phyloP scores from a whole-genome alignment of 1,139 yeast genomes.

The Diutina mesorugosa region DNA sequence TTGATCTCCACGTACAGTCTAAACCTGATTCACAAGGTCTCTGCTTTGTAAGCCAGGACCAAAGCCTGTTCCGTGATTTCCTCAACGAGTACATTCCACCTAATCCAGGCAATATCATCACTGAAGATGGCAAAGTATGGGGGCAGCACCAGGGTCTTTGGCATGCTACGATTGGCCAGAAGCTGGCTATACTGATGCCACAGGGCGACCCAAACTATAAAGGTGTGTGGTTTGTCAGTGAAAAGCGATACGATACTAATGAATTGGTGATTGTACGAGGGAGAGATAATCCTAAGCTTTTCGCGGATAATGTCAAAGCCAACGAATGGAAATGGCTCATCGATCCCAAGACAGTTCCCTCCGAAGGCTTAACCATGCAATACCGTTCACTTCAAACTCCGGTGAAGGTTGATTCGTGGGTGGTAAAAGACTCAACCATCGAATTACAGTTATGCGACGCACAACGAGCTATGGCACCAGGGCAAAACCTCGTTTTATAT shows the following conservation, averaged over 20 bases:
- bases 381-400: slow-evolving; percentile 63
- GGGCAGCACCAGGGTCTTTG: slow-evolving; percentile 81
- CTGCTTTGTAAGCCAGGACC: slow-evolving; percentile 74
- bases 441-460: slow-evolving; percentile 24
- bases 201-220: slow-evolving; percentile 65
- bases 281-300: slow-evolving; percentile 47
- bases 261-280: slow-evolving; percentile 74
- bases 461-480: slow-evolving; percentile 77
- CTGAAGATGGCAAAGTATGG: slow-evolving; percentile 62
- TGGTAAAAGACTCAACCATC: slow-evolving; percentile 7
- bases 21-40: slow-evolving; percentile 93
- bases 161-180: slow-evolving; percentile 92
- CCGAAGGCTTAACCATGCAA: slow-evolving; percentile 23
- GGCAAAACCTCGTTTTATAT: slow-evolving; percentile 75
- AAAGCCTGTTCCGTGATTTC: slow-evolving; percentile 65
- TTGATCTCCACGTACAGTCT: slow-evolving; percentile 45
- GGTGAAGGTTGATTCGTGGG: slow-evolving; percentile 12
- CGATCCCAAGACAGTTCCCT: not conserved
- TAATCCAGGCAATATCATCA: slow-evolving; percentile 65
- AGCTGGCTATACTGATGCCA: slow-evolving; percentile 68
- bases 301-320: slow-evolving; percentile 28
- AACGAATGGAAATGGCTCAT: slow-evolving; percentile 40
- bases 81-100: slow-evolving; percentile 62
- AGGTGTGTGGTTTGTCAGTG: slow-evolving; percentile 84
- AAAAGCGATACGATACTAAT: slow-evolving; percentile 48